These are phyloP conservation scores for Plasmodium gonderi DNA, from an alignment of 169 alveolate species.

Conservation along the genomic window DNA sequence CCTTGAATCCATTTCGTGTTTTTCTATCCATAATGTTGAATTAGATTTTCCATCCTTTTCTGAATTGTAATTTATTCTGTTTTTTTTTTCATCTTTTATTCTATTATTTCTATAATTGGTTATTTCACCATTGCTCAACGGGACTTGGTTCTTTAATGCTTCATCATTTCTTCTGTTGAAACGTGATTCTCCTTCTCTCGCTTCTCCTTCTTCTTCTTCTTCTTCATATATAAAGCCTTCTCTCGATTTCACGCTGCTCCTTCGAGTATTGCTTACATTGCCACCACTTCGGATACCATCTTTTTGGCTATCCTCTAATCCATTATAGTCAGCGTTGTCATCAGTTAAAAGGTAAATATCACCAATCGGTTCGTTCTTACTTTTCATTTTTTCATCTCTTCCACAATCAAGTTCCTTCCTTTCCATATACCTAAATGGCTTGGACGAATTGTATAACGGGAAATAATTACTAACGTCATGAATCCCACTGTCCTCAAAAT, in stretches of 20 bases:
- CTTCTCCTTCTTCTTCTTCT: neutral
- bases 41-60: neutral
- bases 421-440: neutral
- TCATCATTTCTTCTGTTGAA: neutral
- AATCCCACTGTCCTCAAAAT: neutral
- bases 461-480: neutral
- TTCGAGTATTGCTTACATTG: neutral
- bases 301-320: neutral
- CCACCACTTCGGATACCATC: neutral
- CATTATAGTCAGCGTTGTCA: slow-evolving; percentile 17
- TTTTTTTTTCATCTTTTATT: neutral
- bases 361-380: neutral
- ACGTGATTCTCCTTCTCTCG: neutral
- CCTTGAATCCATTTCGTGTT: neutral
- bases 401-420: neutral
- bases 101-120: neutral
- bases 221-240: neutral
- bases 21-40: neutral
- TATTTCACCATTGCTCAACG: neutral
- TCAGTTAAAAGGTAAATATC: slow-evolving; percentile 36
- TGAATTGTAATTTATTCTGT: neutral
- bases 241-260: neutral
- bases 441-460: neutral
- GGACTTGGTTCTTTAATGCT: neutral
- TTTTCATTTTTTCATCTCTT: neutral